Evolutionary conservation across 2,329 filamentous ascomycete species (phyloP).

Genomic region (Huntiella bhutanensis): DNA sequence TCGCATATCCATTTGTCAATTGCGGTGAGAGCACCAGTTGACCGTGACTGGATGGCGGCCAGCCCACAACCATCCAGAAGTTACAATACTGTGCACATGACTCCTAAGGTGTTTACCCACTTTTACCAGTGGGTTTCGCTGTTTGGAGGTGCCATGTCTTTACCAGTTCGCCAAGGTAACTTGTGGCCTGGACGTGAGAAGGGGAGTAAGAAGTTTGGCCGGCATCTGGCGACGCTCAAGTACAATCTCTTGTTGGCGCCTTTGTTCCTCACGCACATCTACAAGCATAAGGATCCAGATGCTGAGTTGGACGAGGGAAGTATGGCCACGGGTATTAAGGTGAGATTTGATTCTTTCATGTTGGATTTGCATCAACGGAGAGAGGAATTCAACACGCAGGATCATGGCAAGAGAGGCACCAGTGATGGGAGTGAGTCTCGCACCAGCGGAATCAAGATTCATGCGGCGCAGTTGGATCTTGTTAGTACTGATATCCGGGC

Average conservation of each 20-base stretch:
- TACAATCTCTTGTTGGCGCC: conserved; percentile 87
- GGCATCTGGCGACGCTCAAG: conserved; percentile 95
- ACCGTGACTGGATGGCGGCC: conserved; percentile 67
- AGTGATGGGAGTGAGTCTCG: conserved; percentile 35
- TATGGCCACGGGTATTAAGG: conserved; percentile 89
- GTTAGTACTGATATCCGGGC: conserved; percentile 82
- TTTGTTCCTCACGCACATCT: conserved; percentile 87
- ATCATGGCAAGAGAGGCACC: conserved; percentile 49
- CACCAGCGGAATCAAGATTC: conserved; percentile 87
- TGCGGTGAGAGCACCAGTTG: conserved; percentile 69
- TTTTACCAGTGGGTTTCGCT: conserved; percentile 97
- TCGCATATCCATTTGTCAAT: conserved; percentile 93
- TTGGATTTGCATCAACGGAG: conserved; percentile 86
- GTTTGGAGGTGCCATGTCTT: conserved; percentile 83
- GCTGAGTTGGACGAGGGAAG: conserved; percentile 60
- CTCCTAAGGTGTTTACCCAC: conserved; percentile 90
- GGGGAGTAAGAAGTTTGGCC: conserved; percentile 94
- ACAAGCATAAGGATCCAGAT: conserved; percentile 93
- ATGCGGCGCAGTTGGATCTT: conserved; percentile 82
- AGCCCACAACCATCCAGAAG: conserved; percentile 62
- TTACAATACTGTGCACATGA: conserved; percentile 92
- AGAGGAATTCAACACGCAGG: conserved; percentile 73
- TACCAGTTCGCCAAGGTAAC: conserved; percentile 80
- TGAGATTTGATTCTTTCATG: conserved; percentile 91
- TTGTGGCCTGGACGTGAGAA: conserved; percentile 88